phyloP scores from a whole-genome alignment of 2,329 filamentous ascomycete species.

The Septoria petroselini region DNA sequence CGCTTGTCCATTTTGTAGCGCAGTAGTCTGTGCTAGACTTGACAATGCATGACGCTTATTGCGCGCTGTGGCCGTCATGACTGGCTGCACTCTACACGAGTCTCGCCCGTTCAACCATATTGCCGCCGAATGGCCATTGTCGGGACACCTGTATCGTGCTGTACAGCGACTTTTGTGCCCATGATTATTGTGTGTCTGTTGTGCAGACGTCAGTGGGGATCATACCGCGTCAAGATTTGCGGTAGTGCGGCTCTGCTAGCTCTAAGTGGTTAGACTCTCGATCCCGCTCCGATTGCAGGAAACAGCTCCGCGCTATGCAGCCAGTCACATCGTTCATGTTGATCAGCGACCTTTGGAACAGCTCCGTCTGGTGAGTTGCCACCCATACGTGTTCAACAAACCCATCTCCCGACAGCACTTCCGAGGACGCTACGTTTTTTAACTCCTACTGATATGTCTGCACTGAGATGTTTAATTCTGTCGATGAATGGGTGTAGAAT shows the following conservation, averaged over 20 bases:
- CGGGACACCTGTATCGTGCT: too few species aligned
- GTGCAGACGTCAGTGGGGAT: slow-evolving; percentile 8
- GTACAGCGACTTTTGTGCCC: slow-evolving; percentile 1
- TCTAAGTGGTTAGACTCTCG: background rate
- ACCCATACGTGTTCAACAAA: too few species aligned
- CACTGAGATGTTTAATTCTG: too few species aligned
- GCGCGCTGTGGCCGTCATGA: slow-evolving; percentile 18
- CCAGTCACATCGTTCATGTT: background rate
- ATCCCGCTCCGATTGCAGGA: slow-evolving; percentile 5
- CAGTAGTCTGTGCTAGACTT: background rate
- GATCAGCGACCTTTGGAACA: background rate
- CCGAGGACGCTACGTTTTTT: too few species aligned
- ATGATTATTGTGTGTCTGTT: background rate
- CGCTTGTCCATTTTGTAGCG: slow-evolving; percentile 13
- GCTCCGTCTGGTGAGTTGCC: background rate
- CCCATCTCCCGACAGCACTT: too few species aligned
- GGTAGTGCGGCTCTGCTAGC: slow-evolving; percentile 9
- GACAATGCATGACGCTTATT: slow-evolving; percentile 17
- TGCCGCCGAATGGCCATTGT: too few species aligned
- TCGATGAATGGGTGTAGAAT: too few species aligned
- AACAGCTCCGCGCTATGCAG: slow-evolving; percentile 1
- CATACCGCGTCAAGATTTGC: slow-evolving; percentile 6
- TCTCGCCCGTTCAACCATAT: slow-evolving; percentile 1
- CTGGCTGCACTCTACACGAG: slow-evolving; percentile 2
- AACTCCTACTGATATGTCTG: too few species aligned